Conservation (phyloP, 768 basidiomycete species). For the Cystofilobasidium macerans region DNA sequence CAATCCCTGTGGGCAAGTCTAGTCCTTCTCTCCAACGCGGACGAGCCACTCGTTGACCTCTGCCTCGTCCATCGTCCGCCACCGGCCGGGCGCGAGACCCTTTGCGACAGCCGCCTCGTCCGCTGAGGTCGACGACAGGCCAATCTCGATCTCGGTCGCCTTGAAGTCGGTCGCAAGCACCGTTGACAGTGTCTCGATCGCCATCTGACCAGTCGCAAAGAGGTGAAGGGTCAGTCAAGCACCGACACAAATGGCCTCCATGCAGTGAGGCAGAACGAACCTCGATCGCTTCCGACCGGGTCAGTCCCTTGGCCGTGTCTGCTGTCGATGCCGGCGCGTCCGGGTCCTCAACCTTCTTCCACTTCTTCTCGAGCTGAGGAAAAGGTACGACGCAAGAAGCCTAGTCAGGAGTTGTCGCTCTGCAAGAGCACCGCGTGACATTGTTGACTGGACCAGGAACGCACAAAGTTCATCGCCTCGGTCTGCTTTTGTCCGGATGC, state of each 20-base stretch:
- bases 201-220: constrained; percentile 49
- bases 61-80: constrained; percentile 40
- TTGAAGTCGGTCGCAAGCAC: constrained; percentile 96
- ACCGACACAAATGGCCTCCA: too few species aligned
- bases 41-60: constrained; percentile 40
- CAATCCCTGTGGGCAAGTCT: too few species aligned
- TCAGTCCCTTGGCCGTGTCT: constrained; percentile 51
- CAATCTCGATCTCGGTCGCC: constrained; percentile 87
- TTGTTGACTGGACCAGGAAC: too few species aligned
- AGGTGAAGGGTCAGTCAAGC: background rate
- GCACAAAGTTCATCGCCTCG: constrained; percentile 83
- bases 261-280: constrained; percentile 48
- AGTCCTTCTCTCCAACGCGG: constrained; percentile 42
- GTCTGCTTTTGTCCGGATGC: constrained; percentile 89
- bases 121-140: constrained; percentile 58
- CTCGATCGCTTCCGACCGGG: constrained; percentile 76
- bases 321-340: constrained; percentile 37
- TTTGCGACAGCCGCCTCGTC: constrained; percentile 9
- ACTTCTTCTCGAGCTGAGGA: constrained; percentile 89
- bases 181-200: constrained; percentile 84
- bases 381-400: too few species aligned
- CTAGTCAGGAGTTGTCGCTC: too few species aligned
- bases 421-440: too few species aligned
- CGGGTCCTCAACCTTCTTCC: constrained; percentile 83
- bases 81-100: constrained; percentile 30